Base-by-base conservation (phyloP, 352 stramenopile species). In the Globisporangium paroecandrum region DNA sequence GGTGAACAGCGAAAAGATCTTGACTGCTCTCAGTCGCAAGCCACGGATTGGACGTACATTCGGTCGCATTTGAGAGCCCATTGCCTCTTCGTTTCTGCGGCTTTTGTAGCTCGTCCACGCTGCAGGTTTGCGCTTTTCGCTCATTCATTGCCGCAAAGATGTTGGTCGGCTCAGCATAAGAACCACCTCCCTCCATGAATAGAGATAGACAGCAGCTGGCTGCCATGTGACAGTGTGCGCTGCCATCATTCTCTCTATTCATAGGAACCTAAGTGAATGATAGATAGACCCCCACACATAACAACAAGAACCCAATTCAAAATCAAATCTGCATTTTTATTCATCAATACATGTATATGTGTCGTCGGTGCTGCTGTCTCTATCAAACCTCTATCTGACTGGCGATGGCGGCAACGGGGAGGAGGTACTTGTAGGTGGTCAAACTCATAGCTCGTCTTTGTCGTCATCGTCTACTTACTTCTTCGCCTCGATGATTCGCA, bases 401-500 rank as follows among this genome's bases (percentile, higher is more conserved):
- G 43, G 43, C 18, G 43, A 12, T 51, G 43, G 43, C 43, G 43
- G 43, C 36, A 29, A 27, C 32, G 3, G 13, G 24, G 1, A 20
- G 2, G 53, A 46, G 38, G 38, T 20, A 46, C 29, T 32, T 46
- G 38, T 7, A 20, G 38, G 12, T 46, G 18, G 38, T 46, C 38
- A 46, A 46, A 46, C 38, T 20, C 53, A 29, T 22, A 58, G 25
- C 25, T 25, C 27, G 41, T 22, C 41, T 20, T 38, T 24, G 25
- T n/a, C 25, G 41, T 22, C 24, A 13, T 38, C 41, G 25, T n/a
- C 25, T 89, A 93, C 78, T 93, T 93, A 93, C 76, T 93, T 93
- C 71, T 89, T 93, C 34, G 73, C 77, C 65, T 91, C 83, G 69
- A 93, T 90, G 64, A 91, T 90, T 66, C 82, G 86, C 64, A 91